These are phyloP conservation scores for Podospora fimiseda DNA, from an alignment of 495 filamentous ascomycete genomes.

Conservation along the genomic window DNA sequence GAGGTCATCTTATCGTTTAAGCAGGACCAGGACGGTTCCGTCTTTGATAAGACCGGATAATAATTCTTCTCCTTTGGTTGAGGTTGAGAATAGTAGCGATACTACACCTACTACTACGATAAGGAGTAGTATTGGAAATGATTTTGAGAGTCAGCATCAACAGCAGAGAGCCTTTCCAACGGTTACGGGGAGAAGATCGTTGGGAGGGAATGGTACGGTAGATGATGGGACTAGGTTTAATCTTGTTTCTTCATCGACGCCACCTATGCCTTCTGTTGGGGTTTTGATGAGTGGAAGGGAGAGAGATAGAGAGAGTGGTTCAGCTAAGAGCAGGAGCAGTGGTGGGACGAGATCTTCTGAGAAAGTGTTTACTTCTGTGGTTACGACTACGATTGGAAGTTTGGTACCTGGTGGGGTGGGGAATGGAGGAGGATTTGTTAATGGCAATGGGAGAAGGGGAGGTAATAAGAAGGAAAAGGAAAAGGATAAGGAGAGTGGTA, in stretches of 20 bases:
- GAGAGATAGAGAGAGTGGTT: neutral
- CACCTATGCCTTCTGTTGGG: too few species aligned
- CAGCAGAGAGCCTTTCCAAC: neutral
- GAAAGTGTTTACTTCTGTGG: neutral
- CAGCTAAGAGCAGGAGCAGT: neutral
- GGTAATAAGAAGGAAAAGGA: constrained; percentile 15
- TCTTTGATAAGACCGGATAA: neutral
- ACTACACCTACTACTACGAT: neutral
- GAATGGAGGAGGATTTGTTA: neutral
- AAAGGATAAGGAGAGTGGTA: constrained; percentile 11
- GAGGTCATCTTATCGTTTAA: neutral
- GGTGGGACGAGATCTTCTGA: constrained; percentile 1
- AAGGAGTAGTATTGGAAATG: neutral
- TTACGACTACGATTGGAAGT: neutral
- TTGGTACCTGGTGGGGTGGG: neutral
- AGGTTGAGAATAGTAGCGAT: too few species aligned
- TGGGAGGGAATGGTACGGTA: neutral
- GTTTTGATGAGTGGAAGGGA: neutral
- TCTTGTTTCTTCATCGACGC: too few species aligned
- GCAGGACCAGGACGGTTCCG: neutral
- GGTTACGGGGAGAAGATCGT: neutral
- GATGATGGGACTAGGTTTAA: neutral
- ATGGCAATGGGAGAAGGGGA: constrained; percentile 2
- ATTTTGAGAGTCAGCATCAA: neutral
- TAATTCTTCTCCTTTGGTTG: too few species aligned